These are phyloP conservation scores for Fusarium dlaminii DNA, from an alignment of 2,329 filamentous ascomycete species.

Conservation along the genomic window DNA sequence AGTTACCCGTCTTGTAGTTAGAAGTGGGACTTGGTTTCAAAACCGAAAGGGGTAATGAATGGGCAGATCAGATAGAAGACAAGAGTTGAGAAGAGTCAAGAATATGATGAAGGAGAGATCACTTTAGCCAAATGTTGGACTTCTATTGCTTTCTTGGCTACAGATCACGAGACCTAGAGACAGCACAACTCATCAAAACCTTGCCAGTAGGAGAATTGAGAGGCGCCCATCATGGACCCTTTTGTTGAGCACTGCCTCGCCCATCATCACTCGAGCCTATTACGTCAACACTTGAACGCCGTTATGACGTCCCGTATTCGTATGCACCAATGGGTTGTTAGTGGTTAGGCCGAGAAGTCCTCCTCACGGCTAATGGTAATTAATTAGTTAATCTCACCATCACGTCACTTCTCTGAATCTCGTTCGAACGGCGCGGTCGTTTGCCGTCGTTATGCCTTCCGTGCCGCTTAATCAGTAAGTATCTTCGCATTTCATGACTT, in stretches of 20 bases:
- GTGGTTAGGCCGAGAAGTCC: not conserved
- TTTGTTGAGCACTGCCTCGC: slow-evolving; percentile 4
- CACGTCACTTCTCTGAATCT: slow-evolving; percentile 12
- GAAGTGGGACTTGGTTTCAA: slow-evolving; percentile 2
- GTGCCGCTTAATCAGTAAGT: not conserved
- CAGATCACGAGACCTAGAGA: slow-evolving; percentile 20
- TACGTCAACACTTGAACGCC: slow-evolving; percentile 30
- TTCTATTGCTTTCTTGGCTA: not conserved
- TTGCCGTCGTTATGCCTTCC: not conserved
- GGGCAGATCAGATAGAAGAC: not conserved
- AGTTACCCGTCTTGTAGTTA: not conserved
- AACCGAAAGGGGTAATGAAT: slow-evolving; percentile 8
- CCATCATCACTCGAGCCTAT: slow-evolving; percentile 21
- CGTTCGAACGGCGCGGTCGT: not conserved
- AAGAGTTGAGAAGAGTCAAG: not conserved
- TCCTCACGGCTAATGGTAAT: not conserved
- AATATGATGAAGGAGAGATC: not conserved
- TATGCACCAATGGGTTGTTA: not conserved
- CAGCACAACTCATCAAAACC: not conserved
- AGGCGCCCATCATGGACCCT: slow-evolving; percentile 27
- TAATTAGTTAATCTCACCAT: slow-evolving; percentile 13
- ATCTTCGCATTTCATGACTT: not conserved
- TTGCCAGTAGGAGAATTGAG: not conserved
- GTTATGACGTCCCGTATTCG: slow-evolving; percentile 21
- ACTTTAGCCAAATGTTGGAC: not conserved